phyloP scores from a whole-genome alignment of 2,329 filamentous ascomycete genomes.

The Phoma sp. region DNA sequence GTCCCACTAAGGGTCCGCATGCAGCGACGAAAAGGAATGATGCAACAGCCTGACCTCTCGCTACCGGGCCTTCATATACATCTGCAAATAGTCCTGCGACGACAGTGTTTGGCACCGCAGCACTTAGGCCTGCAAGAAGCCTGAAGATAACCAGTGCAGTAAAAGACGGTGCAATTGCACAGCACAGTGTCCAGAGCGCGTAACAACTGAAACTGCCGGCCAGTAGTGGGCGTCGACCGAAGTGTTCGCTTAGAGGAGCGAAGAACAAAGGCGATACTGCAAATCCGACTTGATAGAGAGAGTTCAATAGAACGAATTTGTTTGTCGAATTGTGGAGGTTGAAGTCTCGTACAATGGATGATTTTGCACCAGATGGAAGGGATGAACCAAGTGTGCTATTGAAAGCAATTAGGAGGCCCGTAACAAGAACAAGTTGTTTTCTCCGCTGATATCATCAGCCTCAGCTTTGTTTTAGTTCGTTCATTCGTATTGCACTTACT shows the following conservation, averaged over 20 bases:
- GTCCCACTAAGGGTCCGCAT: constrained; percentile 67
- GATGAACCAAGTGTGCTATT: constrained; percentile 42
- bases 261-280: constrained; percentile 49
- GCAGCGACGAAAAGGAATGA: constrained; percentile 58
- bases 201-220: constrained; percentile 55
- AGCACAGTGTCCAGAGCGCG: constrained; percentile 51
- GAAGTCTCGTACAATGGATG: constrained; percentile 63
- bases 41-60: constrained; percentile 67
- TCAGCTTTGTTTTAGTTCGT: background rate
- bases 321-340: constrained; percentile 52
- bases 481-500: background rate
- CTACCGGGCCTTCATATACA: constrained; percentile 62
- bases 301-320: constrained; percentile 52
- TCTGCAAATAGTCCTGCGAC: constrained; percentile 68
- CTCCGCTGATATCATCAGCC: background rate
- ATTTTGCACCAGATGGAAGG: constrained; percentile 68
- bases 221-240: constrained; percentile 52
- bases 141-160: constrained; percentile 49
- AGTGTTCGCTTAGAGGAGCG: constrained; percentile 50
- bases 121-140: constrained; percentile 47
- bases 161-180: constrained; percentile 50
- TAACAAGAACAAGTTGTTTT: constrained; percentile 12
- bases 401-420: constrained; percentile 18
- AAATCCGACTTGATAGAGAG: constrained; percentile 54
- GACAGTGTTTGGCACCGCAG: constrained; percentile 60